Conservation (phyloP, 73 alveolate genomes). For the Durusdinium trenchii region DNA sequence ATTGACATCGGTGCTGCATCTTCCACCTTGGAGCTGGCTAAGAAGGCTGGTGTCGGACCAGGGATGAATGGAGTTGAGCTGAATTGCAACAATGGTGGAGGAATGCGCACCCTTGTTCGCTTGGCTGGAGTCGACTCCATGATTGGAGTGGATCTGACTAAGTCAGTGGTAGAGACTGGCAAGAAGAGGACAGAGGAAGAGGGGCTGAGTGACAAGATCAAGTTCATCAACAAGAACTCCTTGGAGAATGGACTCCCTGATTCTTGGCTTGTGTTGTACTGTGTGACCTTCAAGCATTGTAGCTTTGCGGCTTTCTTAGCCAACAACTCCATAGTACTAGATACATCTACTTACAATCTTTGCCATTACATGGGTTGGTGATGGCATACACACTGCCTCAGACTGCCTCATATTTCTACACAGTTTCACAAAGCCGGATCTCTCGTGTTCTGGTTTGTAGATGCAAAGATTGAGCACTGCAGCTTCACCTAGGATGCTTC, state of each 20-base stretch:
- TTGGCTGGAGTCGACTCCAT: slow-evolving; percentile 44
- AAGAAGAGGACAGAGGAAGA: slow-evolving; percentile 64
- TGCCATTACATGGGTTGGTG: too few relatives aligned
- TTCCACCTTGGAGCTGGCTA: slow-evolving; percentile 46
- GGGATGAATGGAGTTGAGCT: slow-evolving; percentile 70
- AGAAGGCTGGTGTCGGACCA: slow-evolving; percentile 51
- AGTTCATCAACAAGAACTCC: slow-evolving; percentile 53
- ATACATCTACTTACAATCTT: too few relatives aligned
- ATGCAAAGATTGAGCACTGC: too few relatives aligned
- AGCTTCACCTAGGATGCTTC: slow-evolving; percentile 18
- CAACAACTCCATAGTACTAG: too few relatives aligned
- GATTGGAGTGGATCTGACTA: slow-evolving; percentile 50
- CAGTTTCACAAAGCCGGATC: too few relatives aligned
- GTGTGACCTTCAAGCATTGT: too few relatives aligned
- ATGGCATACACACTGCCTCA: too few relatives aligned
- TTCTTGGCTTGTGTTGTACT: neutral
- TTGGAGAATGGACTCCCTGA: slow-evolving; percentile 64
- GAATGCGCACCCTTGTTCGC: slow-evolving; percentile 54
- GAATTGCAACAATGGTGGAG: slow-evolving; percentile 62
- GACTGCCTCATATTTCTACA: too few relatives aligned
- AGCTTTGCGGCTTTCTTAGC: too few relatives aligned
- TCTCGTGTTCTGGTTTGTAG: too few relatives aligned
- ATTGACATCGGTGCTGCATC: slow-evolving; percentile 64
- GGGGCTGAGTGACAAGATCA: slow-evolving; percentile 47
- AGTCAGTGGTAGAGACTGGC: slow-evolving; percentile 48